Base-by-base conservation (phyloP, 1,139 yeast species). In the Yamadazyma oceani region DNA sequence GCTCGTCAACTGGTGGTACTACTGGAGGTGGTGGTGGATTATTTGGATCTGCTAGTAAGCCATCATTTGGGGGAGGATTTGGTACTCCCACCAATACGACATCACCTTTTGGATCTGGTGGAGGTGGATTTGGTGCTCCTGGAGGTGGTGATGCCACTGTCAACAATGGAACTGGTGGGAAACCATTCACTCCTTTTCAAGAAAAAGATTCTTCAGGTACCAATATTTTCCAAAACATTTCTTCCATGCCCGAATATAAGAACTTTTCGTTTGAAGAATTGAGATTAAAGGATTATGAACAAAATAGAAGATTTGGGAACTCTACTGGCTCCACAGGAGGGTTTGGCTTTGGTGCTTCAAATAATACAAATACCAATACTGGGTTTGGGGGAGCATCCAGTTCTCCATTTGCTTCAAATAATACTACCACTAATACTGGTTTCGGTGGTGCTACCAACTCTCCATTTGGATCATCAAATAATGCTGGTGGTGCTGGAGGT, bases 161-260 rank as follows among this genome's bases (percentile, higher is more conserved):
- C 29, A 74, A 73, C 50, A 80, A 79, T 48, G 97, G 97, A 24
- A 86, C 96, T 2, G 79, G 82, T 0, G 64, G 75, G 36, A 79
- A 78, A 51, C 88, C 95, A 3, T 84, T 78, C 53, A 69, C 79
- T 26, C 73, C 85, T 2, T 70, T 60, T 44, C 67, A 71, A 29
- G 97, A 92, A 57, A 86, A 85, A 56, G 98, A 92, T 53, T 62
- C 80, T 14, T 68, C 75, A 1, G 52, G 52, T 4, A 77, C 78
- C 24, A 80, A 76, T 49, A 64, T 75, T 34, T 92, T 74, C 60
- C 89, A 90, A 57, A 82, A 81, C 51, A 82, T 94, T 45, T 70
- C 85, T 15, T 77, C 87, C 30, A 90, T 92, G 97, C 96, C 95
- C 11, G 95, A 88, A 55, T 92, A 92, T 58, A 73, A 75, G 49